Base-by-base conservation (phyloP, 129 eudicot genomes). In the Chrysanthemum seticuspe region DNA sequence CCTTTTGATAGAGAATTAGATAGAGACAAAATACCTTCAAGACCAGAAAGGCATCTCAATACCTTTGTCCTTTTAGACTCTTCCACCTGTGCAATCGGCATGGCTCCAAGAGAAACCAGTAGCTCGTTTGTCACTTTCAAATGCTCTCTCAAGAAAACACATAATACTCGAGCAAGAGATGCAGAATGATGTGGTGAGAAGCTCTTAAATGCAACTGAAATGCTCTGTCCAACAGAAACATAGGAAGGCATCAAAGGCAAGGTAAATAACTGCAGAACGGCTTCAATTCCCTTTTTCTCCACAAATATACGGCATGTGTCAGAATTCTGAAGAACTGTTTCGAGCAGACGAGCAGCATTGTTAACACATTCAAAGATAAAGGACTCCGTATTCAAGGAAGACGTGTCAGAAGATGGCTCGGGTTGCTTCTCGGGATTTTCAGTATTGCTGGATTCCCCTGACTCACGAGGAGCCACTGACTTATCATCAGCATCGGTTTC, bases 121-220 rank as follows among this genome's bases (percentile, higher is more conserved):
- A 87, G 83, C 70, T 90, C 99, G 54, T 83, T 84, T n/a, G 93
- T 78, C 70, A 71, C 68, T 65, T 84, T 84, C 84, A 88, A 76
- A 81, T 90, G 93, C 57, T 94, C 97, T 70, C 79, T 90, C 83
- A 94, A 61, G 71, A 88, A 88, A 59, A 85, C 79, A 75, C 96
- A 90, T 29, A 88, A 88, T 14, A 93, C 93, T 18, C 93, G 88
- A 79, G 97, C 96, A 83, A 94, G 92, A 6, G 99, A 81, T 45
- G 89, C 89, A 18, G 99, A 90, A 86, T 94, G 96, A 77, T 88
- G 99, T 3, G 96, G 89, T 10, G 99, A 90, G 74, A 94, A 94
- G 78, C 85, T 94, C 72, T 94, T 94, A 72, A 94, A 94, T 11
- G 99, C 97, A 65, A 80, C 78, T 62, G 96, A 91, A 56, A 88